Conservation (phyloP, 257 asterid genomes). For the Lavandula angustifolia region DNA sequence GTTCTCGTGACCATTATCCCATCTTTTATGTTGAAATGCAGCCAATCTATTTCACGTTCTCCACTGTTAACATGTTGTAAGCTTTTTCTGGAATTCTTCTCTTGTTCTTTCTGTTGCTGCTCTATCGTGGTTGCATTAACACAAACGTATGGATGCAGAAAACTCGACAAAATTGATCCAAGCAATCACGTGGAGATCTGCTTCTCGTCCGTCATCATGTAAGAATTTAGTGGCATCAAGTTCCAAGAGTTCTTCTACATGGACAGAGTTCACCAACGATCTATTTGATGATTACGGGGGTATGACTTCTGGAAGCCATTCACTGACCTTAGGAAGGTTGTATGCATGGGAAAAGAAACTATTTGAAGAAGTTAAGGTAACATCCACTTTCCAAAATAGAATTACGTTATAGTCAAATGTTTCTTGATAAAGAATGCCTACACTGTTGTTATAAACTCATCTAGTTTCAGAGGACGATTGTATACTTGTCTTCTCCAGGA, state of each 20-base stretch:
- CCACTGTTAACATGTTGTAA: too few species aligned
- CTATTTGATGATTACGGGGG: slow-evolving; percentile 81
- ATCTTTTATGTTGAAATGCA: neutral
- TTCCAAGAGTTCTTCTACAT: slow-evolving; percentile 68
- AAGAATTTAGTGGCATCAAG: slow-evolving; percentile 78
- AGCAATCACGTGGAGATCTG: slow-evolving; percentile 61
- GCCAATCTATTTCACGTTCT: neutral
- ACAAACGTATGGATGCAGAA: slow-evolving; percentile 49
- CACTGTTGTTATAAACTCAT: too few species aligned
- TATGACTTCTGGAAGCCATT: slow-evolving; percentile 90
- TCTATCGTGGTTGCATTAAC: neutral
- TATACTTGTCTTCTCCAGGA: slow-evolving; percentile 38
- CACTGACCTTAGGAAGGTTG: slow-evolving; percentile 75
- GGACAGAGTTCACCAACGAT: slow-evolving; percentile 81
- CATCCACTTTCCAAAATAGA: neutral
- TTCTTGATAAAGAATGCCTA: neutral
- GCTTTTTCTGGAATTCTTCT: neutral
- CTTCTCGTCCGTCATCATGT: slow-evolving; percentile 59
- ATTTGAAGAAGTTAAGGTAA: slow-evolving; percentile 86
- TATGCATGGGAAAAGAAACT: slow-evolving; percentile 98
- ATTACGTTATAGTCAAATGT: too few species aligned
- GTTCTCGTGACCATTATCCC: neutral
- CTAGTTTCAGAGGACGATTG: neutral
- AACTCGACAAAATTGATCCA: slow-evolving; percentile 74
- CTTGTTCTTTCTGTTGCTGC: neutral